These are phyloP conservation scores for Cercospora zeae-maydis DNA, from an alignment of 2,329 filamentous ascomycete genomes.

Conservation along the genomic window DNA sequence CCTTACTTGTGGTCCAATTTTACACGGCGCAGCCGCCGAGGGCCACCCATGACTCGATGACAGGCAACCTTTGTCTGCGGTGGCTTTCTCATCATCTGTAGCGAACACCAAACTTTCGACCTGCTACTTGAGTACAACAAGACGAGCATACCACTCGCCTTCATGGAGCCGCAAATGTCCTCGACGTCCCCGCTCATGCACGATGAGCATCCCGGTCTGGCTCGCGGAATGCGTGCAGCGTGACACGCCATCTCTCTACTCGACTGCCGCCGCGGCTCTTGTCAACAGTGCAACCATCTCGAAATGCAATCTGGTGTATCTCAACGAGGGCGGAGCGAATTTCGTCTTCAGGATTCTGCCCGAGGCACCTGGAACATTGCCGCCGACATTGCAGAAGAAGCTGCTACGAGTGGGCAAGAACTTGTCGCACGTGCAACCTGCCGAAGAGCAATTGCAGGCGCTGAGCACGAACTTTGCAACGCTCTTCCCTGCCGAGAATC, in stretches of 20 bases:
- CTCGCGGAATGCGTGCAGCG: conserved; percentile 15
- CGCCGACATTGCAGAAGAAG: conserved; percentile 22
- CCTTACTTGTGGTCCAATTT: background rate
- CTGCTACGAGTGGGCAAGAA: conserved; percentile 36
- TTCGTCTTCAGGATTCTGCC: conserved; percentile 33
- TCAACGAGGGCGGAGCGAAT: conserved; percentile 41
- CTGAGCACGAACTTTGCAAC: conserved; percentile 29
- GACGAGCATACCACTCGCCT: background rate
- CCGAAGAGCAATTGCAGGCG: conserved; percentile 29
- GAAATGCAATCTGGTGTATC: conserved; percentile 30
- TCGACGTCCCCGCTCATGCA: conserved; percentile 3
- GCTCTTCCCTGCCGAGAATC: conserved; percentile 32
- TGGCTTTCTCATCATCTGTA: background rate
- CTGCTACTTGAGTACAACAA: background rate
- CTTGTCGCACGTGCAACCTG: conserved; percentile 30
- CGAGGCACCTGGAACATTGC: conserved; percentile 16
- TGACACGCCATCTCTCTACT: conserved; percentile 17
- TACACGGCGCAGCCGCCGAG: background rate
- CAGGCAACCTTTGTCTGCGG: background rate
- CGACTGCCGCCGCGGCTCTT: conserved; percentile 9
- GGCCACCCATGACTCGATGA: background rate
- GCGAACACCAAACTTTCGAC: conserved; percentile 2
- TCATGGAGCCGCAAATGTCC: conserved; percentile 4
- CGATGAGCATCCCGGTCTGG: conserved; percentile 21
- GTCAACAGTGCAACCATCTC: background rate